Evolutionary conservation across 2,329 filamentous ascomycete genomes (phyloP), one percentile per base, ranked within the genome.

Genomic region (Ilyonectria robusta): DNA sequence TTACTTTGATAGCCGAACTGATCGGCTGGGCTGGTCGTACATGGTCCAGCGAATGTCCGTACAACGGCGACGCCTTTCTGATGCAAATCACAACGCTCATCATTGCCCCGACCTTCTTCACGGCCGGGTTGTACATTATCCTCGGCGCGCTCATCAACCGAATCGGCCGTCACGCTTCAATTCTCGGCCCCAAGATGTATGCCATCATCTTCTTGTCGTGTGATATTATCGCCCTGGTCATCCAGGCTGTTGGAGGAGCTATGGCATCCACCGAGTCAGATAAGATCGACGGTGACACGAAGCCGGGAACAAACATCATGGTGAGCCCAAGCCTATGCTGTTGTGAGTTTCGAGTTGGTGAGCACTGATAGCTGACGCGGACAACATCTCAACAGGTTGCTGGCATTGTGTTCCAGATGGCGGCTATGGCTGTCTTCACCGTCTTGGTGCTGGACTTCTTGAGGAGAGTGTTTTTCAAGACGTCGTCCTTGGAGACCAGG

Each of bases 41-140:
- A 4, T 62, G 59, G 51, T 62, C 59, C 3, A 54, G 47, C 31
- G 31, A 56, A 19, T 62, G 59, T 23, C 35, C 59, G 2, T 62
- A 56, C 17, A 62, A 62, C 42, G 47, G 47, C 47, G 37, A 37
- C 21, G 59, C 59, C 4, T 62, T 62, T 13, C 51, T 62, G 8
- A 19, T 62, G 23, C 59, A 56, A 29, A 62, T 62, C 31, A 62
- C 59, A 8, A 62, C 59, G 31, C 59, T 62, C 15, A 50, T 62
- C 42, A 31, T 62, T 9, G 59, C 40, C n/a, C 59, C 59, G 21
- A 62, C 50, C 10, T 62, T 62, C 31, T 35, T 56, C 31, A 42
- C 59, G 13, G 51, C 59, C 9, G 59, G 47, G 4, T 46, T 62
- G 9, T 62, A 62, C 13, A 42, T 62, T 17, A 55, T 50, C 4